Evolutionary conservation across 768 basidiomycete species (phyloP), one percentile per base, ranked within the genome.

Genomic region (Calvatia gigantea): DNA sequence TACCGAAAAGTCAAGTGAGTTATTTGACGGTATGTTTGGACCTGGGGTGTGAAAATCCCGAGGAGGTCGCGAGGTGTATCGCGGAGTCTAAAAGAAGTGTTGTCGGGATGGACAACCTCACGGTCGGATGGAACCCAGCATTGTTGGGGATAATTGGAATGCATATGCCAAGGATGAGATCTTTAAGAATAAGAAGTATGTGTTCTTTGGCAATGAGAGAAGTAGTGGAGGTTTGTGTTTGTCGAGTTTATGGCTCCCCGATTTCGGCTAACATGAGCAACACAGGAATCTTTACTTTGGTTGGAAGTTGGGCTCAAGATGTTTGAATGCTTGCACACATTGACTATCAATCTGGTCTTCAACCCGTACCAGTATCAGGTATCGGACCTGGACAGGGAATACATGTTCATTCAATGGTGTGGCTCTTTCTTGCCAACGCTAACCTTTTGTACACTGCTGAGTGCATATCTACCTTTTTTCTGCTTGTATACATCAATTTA

Each of bases 11-110:
- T 17, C 50, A 55, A 44, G 59, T 59, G 38, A 45, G 44, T 11
- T 48, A 27, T 43, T 32, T 62, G 44, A 60, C 54, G 6, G 47
- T 62, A 3, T 58, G 57, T 33, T 62, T 59, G 61, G 57, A 62
- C 21, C 39, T 32, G 9, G 33, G 35, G 25, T 28, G 33, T 17
- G 31, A 51, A 9, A 50, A 29, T 4, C 32, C 46, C 12, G 52
- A 57, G 25, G 44, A 55, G 42, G 47, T 58, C 29, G 15, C 46
- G 32, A 35, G 33, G 17, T 25, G 45, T 37, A 28, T 59, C 15
- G 42, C 44, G 4, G 23, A 32, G 39, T 59, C 58, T 3, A 59
- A 29, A 9, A 51, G 17, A 5, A 37, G 19, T 3, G 32, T 62
- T 42, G n/a, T 27, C 6, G 56, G 49, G 33, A 38, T 61, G 55